Evolutionary conservation across 108 stramenopile genomes (phyloP).

Genomic region (Chaetoceros tenuissimus): DNA sequence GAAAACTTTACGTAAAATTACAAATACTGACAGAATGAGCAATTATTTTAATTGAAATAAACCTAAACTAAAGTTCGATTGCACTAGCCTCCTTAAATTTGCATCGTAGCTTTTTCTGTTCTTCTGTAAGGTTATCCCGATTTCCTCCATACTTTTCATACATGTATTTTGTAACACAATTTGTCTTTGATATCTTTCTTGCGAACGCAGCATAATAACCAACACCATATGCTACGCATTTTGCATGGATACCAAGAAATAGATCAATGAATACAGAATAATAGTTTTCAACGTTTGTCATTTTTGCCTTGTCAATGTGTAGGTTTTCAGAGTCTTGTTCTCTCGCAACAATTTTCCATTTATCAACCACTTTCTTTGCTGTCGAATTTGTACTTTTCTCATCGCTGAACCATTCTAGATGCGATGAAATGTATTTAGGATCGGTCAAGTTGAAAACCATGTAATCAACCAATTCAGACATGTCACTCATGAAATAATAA

Average conservation of each 20-base stretch:
- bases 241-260: conserved; percentile 28
- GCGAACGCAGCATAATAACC: conserved; percentile 54
- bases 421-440: background rate
- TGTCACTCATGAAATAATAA: background rate
- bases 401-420: background rate
- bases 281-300: conserved; percentile 21
- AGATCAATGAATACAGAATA: conserved; percentile 45
- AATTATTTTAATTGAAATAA: too few relatives aligned
- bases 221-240: conserved; percentile 44
- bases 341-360: conserved; percentile 13
- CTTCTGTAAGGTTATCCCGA: background rate
- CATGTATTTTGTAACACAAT: conserved; percentile 29
- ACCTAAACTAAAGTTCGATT: too few relatives aligned
- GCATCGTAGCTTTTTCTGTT: background rate
- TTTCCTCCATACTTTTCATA: conserved; percentile 34
- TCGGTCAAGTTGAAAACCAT: background rate
- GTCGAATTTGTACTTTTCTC: background rate
- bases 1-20: too few relatives aligned
- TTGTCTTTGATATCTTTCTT: conserved; percentile 27
- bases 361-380: background rate
- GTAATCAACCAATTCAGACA: background rate
- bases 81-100: background rate
- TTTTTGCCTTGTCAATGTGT: conserved; percentile 48
- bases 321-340: conserved; percentile 24
- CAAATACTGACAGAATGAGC: too few relatives aligned